These are phyloP conservation scores for Yamadazyma dendronema DNA, from an alignment of 1,139 yeast genomes.

Conservation along the genomic window DNA sequence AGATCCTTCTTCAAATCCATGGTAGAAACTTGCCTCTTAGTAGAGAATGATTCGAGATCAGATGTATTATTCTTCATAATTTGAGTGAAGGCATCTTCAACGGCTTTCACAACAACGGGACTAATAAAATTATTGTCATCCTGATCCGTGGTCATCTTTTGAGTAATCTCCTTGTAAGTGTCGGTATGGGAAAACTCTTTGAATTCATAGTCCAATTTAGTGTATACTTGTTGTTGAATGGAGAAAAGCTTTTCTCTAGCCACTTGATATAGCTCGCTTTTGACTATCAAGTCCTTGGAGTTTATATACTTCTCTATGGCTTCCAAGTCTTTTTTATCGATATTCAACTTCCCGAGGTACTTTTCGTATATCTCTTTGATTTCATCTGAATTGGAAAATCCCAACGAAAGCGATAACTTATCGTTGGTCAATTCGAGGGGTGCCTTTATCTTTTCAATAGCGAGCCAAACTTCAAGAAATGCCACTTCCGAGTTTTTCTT, in stretches of 20 bases:
- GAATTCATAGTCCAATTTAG: conserved; percentile 22
- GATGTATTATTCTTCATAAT: conserved; percentile 45
- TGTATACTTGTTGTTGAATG: conserved; percentile 55
- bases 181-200: conserved; percentile 14
- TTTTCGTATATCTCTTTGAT: conserved; percentile 44
- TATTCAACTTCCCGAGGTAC: conserved; percentile 9
- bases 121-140: conserved; percentile 23
- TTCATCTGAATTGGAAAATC: conserved; percentile 45
- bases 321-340: conserved; percentile 11
- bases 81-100: conserved; percentile 68
- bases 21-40: conserved; percentile 18
- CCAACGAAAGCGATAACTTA: conserved; percentile 15
- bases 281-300: conserved; percentile 15
- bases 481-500: conserved; percentile 42
- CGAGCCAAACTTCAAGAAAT: conserved; percentile 61
- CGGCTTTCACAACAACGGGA: conserved; percentile 53
- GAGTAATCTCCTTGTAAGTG: conserved; percentile 10
- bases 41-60: conserved; percentile 10
- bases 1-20: conserved; percentile 23
- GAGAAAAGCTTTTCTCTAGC: conserved; percentile 59
- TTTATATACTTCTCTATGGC: conserved; percentile 29
- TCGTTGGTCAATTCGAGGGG: conserved; percentile 36
- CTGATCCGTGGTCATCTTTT: neutral
- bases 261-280: conserved; percentile 26
- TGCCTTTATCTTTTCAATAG: conserved; percentile 65